Percentiles rank a stretch among this genome's conserved stretches.
Evolutionary conservation across 2,329 filamentous ascomycete genomes (phyloP).

Genomic region (Botrytis byssoidea): DNA sequence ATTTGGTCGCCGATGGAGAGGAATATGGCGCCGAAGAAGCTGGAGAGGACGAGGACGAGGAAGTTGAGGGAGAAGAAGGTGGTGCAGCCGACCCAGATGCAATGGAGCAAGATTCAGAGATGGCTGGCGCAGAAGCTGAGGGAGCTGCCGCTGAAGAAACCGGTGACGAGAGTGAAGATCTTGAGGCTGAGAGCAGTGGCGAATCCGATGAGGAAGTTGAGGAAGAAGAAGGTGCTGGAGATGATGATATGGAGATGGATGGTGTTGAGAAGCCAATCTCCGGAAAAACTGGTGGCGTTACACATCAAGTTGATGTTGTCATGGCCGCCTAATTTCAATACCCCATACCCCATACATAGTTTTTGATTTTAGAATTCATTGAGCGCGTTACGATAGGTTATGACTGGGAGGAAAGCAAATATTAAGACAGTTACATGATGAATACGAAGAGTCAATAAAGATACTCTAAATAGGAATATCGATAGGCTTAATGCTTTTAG

Average conservation of each 20-base stretch:
- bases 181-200: constrained; percentile 73
- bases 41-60: constrained; percentile 69
- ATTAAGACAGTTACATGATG: constrained; percentile 14
- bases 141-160: constrained; percentile 59
- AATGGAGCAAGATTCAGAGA: constrained; percentile 67
- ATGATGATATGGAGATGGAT: constrained; percentile 53
- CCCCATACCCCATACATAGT: constrained; percentile 4
- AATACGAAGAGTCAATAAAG: neutral
- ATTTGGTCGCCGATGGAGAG: constrained; percentile 79
- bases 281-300: constrained; percentile 21
- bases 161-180: constrained; percentile 75
- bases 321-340: constrained; percentile 21
- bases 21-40: constrained; percentile 90
- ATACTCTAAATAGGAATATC: constrained; percentile 11
- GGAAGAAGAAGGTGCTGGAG: constrained; percentile 43
- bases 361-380: constrained; percentile 19
- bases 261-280: constrained; percentile 36
- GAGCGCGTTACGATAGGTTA: constrained; percentile 14
- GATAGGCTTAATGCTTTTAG: constrained; percentile 10
- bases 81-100: constrained; percentile 44
- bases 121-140: constrained; percentile 66
- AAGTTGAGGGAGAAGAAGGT: constrained; percentile 56
- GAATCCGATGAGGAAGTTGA: constrained; percentile 49
- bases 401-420: constrained; percentile 1
- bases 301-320: constrained; percentile 31